phyloP scores from a whole-genome alignment of 306 rosid species.

The Lupinus albus region DNA sequence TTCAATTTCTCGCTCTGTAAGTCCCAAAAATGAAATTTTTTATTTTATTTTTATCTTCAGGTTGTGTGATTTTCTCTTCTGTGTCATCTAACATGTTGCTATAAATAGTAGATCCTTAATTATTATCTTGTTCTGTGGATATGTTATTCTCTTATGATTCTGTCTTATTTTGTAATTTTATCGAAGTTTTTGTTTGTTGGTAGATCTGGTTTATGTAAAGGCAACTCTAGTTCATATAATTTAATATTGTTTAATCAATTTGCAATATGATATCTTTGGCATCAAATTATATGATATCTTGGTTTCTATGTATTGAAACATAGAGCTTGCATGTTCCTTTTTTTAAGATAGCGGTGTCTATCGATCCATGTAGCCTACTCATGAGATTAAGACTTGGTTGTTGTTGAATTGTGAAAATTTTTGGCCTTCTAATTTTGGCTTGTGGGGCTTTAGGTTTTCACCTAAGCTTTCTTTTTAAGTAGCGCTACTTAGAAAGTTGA shows the following conservation, averaged over 20 bases:
- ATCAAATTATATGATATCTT: not conserved
- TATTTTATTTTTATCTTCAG: no score
- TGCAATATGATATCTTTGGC: not conserved
- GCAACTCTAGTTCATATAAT: not conserved
- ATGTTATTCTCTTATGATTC: not conserved
- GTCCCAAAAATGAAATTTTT: slow-evolving; percentile 19
- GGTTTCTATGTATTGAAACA: not conserved
- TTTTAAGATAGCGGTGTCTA: no score
- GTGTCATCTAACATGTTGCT: slow-evolving; percentile 1
- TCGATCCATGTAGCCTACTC: no score
- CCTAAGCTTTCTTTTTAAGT: not conserved
- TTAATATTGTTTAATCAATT: not conserved
- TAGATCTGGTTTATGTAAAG: slow-evolving; percentile 44
- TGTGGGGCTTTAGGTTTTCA: not conserved
- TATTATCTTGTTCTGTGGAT: slow-evolving; percentile 8
- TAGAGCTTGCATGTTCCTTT: not conserved
- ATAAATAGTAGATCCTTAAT: slow-evolving; percentile 41
- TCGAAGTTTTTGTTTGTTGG: not conserved
- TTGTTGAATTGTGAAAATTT: not conserved
- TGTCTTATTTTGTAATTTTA: not conserved
- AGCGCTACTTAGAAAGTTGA: no score
- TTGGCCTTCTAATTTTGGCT: not conserved
- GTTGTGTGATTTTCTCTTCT: not conserved
- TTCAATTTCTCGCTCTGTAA: slow-evolving; percentile 39
- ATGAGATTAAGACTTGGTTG: no score